phyloP scores from a whole-genome alignment of 306 rosid genomes.

The Coriaria nepalensis region DNA sequence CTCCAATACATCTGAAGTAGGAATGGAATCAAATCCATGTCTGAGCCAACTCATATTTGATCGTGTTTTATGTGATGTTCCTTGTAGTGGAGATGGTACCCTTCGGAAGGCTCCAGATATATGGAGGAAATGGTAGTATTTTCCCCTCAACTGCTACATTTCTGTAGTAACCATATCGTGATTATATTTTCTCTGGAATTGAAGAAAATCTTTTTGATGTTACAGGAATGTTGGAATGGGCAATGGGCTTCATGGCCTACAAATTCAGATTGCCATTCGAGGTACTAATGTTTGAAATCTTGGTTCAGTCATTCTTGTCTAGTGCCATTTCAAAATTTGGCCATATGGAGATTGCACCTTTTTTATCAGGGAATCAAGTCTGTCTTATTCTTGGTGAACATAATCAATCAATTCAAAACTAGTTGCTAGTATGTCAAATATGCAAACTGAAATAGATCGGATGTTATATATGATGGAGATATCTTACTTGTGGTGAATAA shows the following conservation, averaged over 20 bases:
- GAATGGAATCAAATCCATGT: slow-evolving; percentile 20
- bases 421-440: too few relatives aligned
- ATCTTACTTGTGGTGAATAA: slow-evolving; percentile 7
- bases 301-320: not conserved
- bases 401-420: not conserved
- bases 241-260: slow-evolving; percentile 70
- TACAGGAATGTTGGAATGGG: slow-evolving; percentile 87
- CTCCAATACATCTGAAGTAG: slow-evolving; percentile 18
- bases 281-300: slow-evolving; percentile 18
- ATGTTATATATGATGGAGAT: not conserved
- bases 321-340: too few relatives aligned
- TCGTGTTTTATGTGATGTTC: slow-evolving; percentile 95
- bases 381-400: too few relatives aligned
- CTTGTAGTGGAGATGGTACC: slow-evolving; percentile 98
- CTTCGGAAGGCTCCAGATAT: slow-evolving; percentile 99
- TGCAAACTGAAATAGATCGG: too few relatives aligned
- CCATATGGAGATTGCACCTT: too few relatives aligned
- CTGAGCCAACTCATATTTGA: slow-evolving; percentile 63
- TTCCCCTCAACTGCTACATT: slow-evolving; percentile 9
- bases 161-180: not conserved
- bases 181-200: slow-evolving; percentile 6
- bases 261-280: slow-evolving; percentile 86
- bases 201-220: slow-evolving; percentile 11
- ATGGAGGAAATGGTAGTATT: slow-evolving; percentile 89
- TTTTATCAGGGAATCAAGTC: too few relatives aligned